Percentiles rank a stretch among this genome's conserved stretches.
phyloP scores from a whole-genome alignment of 495 filamentous ascomycete species.

The Xylaria longipes region DNA sequence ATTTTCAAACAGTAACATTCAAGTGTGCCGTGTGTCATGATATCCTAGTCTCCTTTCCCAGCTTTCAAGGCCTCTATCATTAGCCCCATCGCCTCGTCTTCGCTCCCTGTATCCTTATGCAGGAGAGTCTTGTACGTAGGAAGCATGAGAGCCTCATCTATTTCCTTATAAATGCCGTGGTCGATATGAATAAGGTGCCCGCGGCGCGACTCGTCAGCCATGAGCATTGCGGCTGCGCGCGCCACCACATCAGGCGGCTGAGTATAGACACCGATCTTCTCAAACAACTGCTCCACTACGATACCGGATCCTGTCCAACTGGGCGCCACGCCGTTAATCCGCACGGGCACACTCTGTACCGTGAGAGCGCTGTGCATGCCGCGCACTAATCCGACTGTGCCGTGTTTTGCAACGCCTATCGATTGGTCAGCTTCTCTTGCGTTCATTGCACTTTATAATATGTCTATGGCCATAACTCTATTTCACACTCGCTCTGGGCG shows the following conservation, averaged over 20 bases:
- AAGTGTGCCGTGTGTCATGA: neutral
- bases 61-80: neutral
- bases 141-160: slow-evolving; percentile 40
- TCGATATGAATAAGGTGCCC: slow-evolving; percentile 50
- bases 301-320: slow-evolving; percentile 53
- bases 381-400: slow-evolving; percentile 40
- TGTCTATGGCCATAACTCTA: neutral
- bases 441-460: neutral
- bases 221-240: slow-evolving; percentile 45
- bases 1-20: neutral
- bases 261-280: slow-evolving; percentile 32
- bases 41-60: neutral
- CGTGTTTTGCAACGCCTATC: slow-evolving; percentile 42
- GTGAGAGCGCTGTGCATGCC: slow-evolving; percentile 34
- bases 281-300: slow-evolving; percentile 35
- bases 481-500: neutral
- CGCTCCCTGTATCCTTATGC: neutral
- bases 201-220: slow-evolving; percentile 43
- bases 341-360: slow-evolving; percentile 29
- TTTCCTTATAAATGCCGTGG: slow-evolving; percentile 46
- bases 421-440: neutral
- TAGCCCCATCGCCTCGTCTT: neutral
- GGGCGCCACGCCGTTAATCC: slow-evolving; percentile 51
- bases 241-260: slow-evolving; percentile 49
- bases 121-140: neutral